phyloP scores from a whole-genome alignment of 2,329 filamentous ascomycete species.

The Arthrobotrys iridis region DNA sequence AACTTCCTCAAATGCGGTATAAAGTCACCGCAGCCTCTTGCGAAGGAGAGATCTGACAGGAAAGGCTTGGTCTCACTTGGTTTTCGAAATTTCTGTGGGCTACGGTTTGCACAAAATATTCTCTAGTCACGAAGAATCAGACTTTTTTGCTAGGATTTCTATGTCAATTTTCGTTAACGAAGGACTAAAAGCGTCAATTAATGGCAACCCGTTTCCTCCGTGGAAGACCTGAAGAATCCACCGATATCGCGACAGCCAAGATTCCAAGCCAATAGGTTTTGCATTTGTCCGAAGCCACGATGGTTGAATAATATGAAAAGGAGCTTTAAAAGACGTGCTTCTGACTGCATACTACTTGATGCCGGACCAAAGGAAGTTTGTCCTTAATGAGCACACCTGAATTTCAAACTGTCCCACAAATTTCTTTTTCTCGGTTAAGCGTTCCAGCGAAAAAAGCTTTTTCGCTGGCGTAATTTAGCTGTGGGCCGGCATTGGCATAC shows the following conservation, averaged over 20 bases:
- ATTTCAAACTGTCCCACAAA: slow-evolving; percentile 12
- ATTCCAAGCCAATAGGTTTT: slow-evolving; percentile 26
- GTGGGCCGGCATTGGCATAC: slow-evolving; percentile 50
- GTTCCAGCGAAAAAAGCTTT: slow-evolving; percentile 49
- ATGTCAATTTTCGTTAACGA: not conserved
- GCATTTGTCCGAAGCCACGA: slow-evolving; percentile 52
- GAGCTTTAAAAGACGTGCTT: slow-evolving; percentile 24
- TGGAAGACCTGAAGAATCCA: not conserved
- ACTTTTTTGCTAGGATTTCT: slow-evolving; percentile 8
- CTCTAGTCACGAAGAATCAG: slow-evolving; percentile 16
- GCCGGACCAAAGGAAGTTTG: slow-evolving; percentile 50
- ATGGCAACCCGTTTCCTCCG: not conserved
- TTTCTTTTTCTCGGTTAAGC: slow-evolving; percentile 53
- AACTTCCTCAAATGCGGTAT: slow-evolving; percentile 52
- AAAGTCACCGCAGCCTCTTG: slow-evolving; percentile 50
- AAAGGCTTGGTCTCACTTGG: slow-evolving; percentile 33
- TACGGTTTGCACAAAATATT: slow-evolving; percentile 9
- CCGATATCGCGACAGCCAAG: slow-evolving; percentile 51
- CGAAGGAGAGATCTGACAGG: slow-evolving; percentile 9
- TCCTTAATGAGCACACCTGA: slow-evolving; percentile 14
- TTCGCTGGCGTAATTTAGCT: slow-evolving; percentile 53
- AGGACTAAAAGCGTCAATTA: slow-evolving; percentile 4
- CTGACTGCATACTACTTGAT: slow-evolving; percentile 31
- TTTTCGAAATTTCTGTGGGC: too few relatives aligned
- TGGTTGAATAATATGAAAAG: slow-evolving; percentile 51